Evolutionary conservation across 306 rosid genomes (phyloP).

Genomic region (Prunus persica): DNA sequence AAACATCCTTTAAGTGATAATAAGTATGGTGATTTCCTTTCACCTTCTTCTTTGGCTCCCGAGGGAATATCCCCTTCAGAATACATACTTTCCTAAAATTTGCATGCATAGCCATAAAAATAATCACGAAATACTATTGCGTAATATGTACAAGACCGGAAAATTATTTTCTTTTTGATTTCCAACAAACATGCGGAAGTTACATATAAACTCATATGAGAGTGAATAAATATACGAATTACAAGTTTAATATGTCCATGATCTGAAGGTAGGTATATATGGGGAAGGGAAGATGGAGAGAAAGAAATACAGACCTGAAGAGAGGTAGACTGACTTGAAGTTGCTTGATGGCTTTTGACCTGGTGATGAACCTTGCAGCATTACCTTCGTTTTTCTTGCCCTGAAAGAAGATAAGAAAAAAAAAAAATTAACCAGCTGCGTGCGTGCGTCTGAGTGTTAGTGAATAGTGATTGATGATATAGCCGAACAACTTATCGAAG

Average conservation of each 20-base stretch:
- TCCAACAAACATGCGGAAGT: neutral
- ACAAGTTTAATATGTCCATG: neutral
- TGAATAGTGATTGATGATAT: too few species aligned
- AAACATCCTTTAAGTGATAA: constrained; percentile 85
- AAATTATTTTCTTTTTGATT: too few species aligned
- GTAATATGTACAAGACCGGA: too few species aligned
- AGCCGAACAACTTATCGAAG: too few species aligned
- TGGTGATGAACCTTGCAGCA: constrained; percentile 79
- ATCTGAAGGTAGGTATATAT: too few species aligned
- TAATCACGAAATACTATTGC: too few species aligned
- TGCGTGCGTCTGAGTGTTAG: too few species aligned
- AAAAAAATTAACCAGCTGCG: neutral
- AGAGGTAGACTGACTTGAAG: constrained; percentile 77
- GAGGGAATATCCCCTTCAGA: constrained; percentile 84
- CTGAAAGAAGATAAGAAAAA: constrained; percentile 26
- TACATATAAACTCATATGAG: neutral
- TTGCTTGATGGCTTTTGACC: constrained; percentile 81
- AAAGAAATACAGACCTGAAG: constrained; percentile 56
- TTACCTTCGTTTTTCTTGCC: constrained; percentile 97
- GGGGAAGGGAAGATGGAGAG: too few species aligned
- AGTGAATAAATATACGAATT: neutral
- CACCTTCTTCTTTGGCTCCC: constrained; percentile 95
- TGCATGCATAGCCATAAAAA: constrained; percentile 4
- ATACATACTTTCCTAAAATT: constrained; percentile 74
- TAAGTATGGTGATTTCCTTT: constrained; percentile 88